phyloP scores from a whole-genome alignment of 257 asterid genomes.

The Solanum tarijense region DNA sequence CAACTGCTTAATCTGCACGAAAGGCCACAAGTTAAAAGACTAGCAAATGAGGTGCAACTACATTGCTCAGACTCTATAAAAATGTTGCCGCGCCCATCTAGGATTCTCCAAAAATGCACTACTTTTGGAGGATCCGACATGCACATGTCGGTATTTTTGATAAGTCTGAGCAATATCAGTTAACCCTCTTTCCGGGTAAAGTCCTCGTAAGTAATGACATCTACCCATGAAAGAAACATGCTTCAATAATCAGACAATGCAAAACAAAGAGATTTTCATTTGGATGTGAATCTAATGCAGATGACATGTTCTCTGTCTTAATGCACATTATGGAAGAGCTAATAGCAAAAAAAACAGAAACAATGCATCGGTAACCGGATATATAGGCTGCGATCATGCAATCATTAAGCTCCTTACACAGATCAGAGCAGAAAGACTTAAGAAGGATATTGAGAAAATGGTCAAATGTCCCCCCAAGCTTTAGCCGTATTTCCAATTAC shows the following conservation, averaged over 20 bases:
- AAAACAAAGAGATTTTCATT: not conserved
- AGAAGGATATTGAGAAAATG: not conserved
- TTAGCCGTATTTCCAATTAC: too few relatives aligned
- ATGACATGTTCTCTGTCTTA: not conserved
- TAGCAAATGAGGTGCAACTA: not conserved
- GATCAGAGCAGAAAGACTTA: not conserved
- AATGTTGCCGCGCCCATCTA: accelerated
- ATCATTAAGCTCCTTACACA: not conserved
- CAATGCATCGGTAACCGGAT: too few relatives aligned
- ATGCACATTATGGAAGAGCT: not conserved
- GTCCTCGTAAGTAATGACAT: not conserved
- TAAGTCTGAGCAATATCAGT: not conserved
- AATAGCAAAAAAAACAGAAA: too few relatives aligned
- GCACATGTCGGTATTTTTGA: not conserved
- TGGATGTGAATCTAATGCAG: not conserved
- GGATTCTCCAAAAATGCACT: not conserved
- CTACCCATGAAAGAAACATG: not conserved
- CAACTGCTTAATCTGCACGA: constrained; percentile 39
- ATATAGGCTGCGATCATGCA: not conserved
- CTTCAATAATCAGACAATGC: not conserved
- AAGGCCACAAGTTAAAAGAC: not conserved
- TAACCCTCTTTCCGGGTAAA: not conserved
- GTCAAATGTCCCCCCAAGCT: too few relatives aligned
- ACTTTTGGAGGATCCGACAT: not conserved
- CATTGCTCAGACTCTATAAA: not conserved